A percentile compares a stretch with the other conserved stretches of the same genome.
phyloP scores from a whole-genome alignment of 768 basidiomycete genomes.

The Boletus subcaerulescens region DNA sequence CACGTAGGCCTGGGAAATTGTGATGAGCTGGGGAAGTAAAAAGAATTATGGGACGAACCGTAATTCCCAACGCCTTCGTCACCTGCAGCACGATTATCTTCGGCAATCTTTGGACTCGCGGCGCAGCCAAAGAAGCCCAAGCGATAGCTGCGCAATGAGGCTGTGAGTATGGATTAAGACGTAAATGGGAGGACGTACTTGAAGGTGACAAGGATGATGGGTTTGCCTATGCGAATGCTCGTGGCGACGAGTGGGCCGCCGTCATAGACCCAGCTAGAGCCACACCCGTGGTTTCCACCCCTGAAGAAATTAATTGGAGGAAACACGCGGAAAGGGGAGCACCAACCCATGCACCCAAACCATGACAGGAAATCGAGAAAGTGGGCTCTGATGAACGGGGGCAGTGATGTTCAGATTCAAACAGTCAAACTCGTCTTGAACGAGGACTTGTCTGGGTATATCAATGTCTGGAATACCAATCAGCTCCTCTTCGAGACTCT shows the following conservation, averaged over 20 bases:
- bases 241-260: conserved; percentile 69
- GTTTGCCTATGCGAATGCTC: conserved; percentile 59
- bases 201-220: conserved; percentile 68
- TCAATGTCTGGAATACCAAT: conserved; percentile 55
- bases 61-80: conserved; percentile 79
- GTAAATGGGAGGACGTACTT: conserved; percentile 51
- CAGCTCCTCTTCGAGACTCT: conserved; percentile 55
- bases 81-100: conserved; percentile 62
- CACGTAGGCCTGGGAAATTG: conserved; percentile 49
- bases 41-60: conserved; percentile 40
- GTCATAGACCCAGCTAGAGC: conserved; percentile 77
- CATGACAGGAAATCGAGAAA: conserved; percentile 71
- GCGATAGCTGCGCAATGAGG: conserved; percentile 53
- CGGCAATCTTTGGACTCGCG: conserved; percentile 59
- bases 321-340: conserved; percentile 4
- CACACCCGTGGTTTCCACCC: conserved; percentile 69
- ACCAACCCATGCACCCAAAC: conserved; percentile 83
- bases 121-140: conserved; percentile 76
- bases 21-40: conserved; percentile 2
- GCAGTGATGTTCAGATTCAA: conserved; percentile 79
- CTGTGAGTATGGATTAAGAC: conserved; percentile 11
- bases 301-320: conserved; percentile 37
- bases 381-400: conserved; percentile 52
- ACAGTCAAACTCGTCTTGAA: conserved; percentile 76
- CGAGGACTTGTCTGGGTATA: conserved; percentile 51